phyloP scores from a whole-genome alignment of 805 yeast species.

The Cyberlindnera saturnus region DNA sequence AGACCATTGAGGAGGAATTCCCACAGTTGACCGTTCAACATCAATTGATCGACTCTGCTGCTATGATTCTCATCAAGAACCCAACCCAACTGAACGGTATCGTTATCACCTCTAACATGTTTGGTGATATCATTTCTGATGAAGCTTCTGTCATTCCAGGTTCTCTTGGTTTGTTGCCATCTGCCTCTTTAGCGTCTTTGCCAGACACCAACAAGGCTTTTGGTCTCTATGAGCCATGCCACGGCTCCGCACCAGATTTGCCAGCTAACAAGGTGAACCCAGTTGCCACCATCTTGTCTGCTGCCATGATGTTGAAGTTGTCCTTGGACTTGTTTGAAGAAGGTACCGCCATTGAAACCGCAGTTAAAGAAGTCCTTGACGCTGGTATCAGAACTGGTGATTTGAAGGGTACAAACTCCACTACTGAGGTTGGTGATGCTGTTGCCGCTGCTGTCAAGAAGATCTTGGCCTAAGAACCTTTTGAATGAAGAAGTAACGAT shows the following conservation, averaged over 20 bases:
- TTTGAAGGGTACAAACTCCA: conserved; percentile 75
- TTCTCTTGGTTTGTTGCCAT: conserved; percentile 90
- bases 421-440: conserved; percentile 93
- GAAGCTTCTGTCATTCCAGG: conserved; percentile 99
- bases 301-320: conserved; percentile 94
- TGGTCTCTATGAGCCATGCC: conserved; percentile 97
- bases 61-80: conserved; percentile 90
- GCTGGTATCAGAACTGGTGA: conserved; percentile 87
- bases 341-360: conserved; percentile 83
- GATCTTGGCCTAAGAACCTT: conserved; percentile 31
- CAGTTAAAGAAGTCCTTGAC: conserved; percentile 80
- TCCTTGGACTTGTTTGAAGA: conserved; percentile 79
- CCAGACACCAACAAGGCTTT: conserved; percentile 93
- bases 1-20: conserved; percentile 80
- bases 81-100: conserved; percentile 93
- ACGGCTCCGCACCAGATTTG: conserved; percentile 97
- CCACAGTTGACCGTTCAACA: conserved; percentile 84
- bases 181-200: conserved; percentile 91
- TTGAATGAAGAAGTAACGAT: background rate
- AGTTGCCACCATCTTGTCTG: conserved; percentile 88
- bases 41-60: conserved; percentile 97
- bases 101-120: conserved; percentile 91
- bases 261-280: conserved; percentile 88
- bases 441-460: conserved; percentile 66
- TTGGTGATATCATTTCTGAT: conserved; percentile 96